Percentiles rank a stretch among this genome's conserved stretches.
Evolutionary conservation across 345 rosid species (phyloP).

Genomic region (Citrus australasica): DNA sequence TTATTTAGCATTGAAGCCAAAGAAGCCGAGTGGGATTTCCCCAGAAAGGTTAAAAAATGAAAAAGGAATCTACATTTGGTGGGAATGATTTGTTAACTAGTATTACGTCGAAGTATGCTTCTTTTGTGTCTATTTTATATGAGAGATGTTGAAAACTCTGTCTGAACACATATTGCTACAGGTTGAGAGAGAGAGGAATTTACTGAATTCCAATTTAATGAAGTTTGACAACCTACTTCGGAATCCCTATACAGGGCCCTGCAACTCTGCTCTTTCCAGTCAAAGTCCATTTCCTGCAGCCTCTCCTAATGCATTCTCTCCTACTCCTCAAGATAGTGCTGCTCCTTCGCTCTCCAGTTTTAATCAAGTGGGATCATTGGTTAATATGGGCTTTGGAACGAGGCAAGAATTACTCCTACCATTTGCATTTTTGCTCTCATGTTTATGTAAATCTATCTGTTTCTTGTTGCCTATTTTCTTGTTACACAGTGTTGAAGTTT

Average conservation of each 20-base stretch:
- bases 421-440: slow-evolving; percentile 3
- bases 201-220: slow-evolving; percentile 51
- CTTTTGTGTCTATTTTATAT: neutral
- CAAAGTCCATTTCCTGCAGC: slow-evolving; percentile 30
- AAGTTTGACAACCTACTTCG: slow-evolving; percentile 66
- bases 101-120: neutral
- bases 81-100: neutral
- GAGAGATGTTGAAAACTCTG: neutral
- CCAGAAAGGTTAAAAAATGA: neutral
- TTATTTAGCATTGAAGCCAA: neutral
- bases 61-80: neutral
- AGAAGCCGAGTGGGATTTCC: neutral
- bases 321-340: slow-evolving; percentile 35
- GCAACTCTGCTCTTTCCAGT: slow-evolving; percentile 21
- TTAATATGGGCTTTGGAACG: slow-evolving; percentile 29
- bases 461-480: slow-evolving; percentile 1
- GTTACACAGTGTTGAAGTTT: neutral
- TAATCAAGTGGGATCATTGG: slow-evolving; percentile 40
- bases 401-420: slow-evolving; percentile 23
- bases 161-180: slow-evolving; percentile 22
- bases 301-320: slow-evolving; percentile 31
- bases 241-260: slow-evolving; percentile 46
- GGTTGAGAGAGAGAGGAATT: slow-evolving; percentile 78
- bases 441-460: neutral
- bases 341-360: slow-evolving; percentile 49